Percentiles rank a stretch among this genome's conserved stretches.
phyloP scores from a whole-genome alignment of 2,329 filamentous ascomycete species.

The Aspergillus fischeri region DNA sequence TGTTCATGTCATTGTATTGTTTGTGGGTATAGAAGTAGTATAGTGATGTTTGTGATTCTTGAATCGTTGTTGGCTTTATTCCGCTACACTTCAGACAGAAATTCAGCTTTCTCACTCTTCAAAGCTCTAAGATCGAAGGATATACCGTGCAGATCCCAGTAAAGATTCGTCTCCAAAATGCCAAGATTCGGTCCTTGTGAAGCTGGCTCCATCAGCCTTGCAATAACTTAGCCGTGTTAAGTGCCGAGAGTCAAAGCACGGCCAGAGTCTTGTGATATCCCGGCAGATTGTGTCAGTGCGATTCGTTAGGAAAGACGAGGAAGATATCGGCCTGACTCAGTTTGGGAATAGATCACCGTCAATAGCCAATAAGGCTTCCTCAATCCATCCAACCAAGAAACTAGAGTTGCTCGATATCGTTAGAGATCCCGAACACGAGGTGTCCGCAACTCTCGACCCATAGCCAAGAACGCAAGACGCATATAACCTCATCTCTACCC shows the following conservation, averaged over 20 bases:
- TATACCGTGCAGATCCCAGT: not conserved
- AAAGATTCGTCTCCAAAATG: not conserved
- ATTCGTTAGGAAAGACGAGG: not conserved
- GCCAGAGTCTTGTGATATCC: too few relatives aligned
- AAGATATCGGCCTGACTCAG: not conserved
- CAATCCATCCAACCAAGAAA: not conserved
- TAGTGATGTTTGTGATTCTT: not conserved
- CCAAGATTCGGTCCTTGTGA: too few relatives aligned
- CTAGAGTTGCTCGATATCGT: not conserved
- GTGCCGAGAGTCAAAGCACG: not conserved
- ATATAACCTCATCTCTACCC: not conserved
- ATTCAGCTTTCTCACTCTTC: not conserved
- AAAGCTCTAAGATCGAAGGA: not conserved
- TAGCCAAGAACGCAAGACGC: not conserved
- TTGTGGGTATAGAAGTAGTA: not conserved
- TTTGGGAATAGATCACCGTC: not conserved
- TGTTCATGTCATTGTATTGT: not conserved
- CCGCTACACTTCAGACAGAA: too few relatives aligned
- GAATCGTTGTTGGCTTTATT: too few relatives aligned
- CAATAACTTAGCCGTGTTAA: too few relatives aligned
- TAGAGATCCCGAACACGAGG: not conserved
- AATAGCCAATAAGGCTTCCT: not conserved
- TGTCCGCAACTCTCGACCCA: not conserved
- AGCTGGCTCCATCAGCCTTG: too few relatives aligned
- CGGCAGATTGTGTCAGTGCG: not conserved